Evolutionary conservation across 106 monocot genomes (phyloP), one percentile per base, ranked within the genome.

Genomic region (Dioscorea dumetorum): DNA sequence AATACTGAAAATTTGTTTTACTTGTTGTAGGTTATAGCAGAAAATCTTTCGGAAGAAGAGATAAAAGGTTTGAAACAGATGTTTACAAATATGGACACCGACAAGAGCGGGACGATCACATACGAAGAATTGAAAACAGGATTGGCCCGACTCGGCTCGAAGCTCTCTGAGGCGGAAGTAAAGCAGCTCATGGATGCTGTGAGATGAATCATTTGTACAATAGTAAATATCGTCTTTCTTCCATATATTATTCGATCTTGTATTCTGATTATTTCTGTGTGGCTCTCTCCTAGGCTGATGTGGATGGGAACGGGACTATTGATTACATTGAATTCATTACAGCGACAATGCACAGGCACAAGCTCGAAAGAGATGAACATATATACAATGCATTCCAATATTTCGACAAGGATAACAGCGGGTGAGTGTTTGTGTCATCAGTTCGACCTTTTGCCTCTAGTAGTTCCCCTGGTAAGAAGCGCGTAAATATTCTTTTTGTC

Each of bases 251-350:
- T 71, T 63, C 18, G 8, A 12, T 48, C 0, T 50, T 16, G 19
- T 41, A 3, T 41, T 48, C 67, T 20, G n/a, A 13, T 31, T 18
- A 33, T 75, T 21, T 49, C 49, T 63, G 17, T 51, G 21, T 58
- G 49, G 50, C 60, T 61, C 33, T 64, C 24, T 20, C 69, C 57
- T 52, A 86, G 85, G 85, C 81, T 66, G 81, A 86, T 76, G 81
- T 82, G 17, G 81, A 86, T 70, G 75, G 85, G 24, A 76, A 78
- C 60, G 85, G 85, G 28, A 75, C 72, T 12, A 85, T 85, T 34
- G 85, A 81, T 33, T 85, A 85, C 64, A 75, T 75, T 14, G 85
- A 86, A 66, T 86, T 86, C 50, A 82, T 86, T 58, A 81, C 85
- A 16, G 85, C 85, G 8, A 86, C 85, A 35, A 82, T 86, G 81